Percentiles rank a stretch among this genome's conserved stretches.
These are phyloP conservation scores for Colletotrichum tamarilloi DNA, from an alignment of 2,329 filamentous ascomycete species.

Conservation along the genomic window DNA sequence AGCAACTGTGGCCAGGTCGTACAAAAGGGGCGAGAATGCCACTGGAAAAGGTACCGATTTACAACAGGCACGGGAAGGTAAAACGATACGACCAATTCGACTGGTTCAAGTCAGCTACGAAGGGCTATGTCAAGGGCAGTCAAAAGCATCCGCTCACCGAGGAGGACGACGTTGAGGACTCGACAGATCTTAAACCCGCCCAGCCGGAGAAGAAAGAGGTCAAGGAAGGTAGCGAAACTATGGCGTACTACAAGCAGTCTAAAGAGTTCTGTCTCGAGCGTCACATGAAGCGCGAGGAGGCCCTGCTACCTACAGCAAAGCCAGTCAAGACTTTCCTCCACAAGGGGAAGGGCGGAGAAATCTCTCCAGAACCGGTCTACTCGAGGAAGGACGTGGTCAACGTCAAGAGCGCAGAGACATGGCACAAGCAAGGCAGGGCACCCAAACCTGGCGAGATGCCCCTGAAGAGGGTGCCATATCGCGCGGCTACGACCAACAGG, in stretches of 20 bases:
- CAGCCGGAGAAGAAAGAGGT: slow-evolving; percentile 79
- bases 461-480: slow-evolving; percentile 88
- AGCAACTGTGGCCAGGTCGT: slow-evolving; percentile 84
- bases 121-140: slow-evolving; percentile 70
- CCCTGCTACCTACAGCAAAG: slow-evolving; percentile 74
- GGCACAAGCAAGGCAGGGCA: slow-evolving; percentile 95
- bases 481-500: slow-evolving; percentile 88
- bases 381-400: slow-evolving; percentile 81
- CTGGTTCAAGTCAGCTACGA: slow-evolving; percentile 88
- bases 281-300: slow-evolving; percentile 92
- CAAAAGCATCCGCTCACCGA: slow-evolving; percentile 69
- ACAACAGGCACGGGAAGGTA: slow-evolving; percentile 81
- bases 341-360: slow-evolving; percentile 78
- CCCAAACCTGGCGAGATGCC: slow-evolving; percentile 77
- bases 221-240: slow-evolving; percentile 80
- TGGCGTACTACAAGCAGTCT: slow-evolving; percentile 90
- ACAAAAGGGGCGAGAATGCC: slow-evolving; percentile 88
- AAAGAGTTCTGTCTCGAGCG: slow-evolving; percentile 86
- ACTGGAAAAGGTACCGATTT: slow-evolving; percentile 82
- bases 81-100: slow-evolving; percentile 82
- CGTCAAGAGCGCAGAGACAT: slow-evolving; percentile 93
- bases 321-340: slow-evolving; percentile 81
- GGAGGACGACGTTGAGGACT: slow-evolving; percentile 83
- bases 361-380: slow-evolving; percentile 84
- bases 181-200: slow-evolving; percentile 78